Conservation (phyloP, 495 filamentous ascomycete genomes). For the Lindgomyces ingoldianus region DNA sequence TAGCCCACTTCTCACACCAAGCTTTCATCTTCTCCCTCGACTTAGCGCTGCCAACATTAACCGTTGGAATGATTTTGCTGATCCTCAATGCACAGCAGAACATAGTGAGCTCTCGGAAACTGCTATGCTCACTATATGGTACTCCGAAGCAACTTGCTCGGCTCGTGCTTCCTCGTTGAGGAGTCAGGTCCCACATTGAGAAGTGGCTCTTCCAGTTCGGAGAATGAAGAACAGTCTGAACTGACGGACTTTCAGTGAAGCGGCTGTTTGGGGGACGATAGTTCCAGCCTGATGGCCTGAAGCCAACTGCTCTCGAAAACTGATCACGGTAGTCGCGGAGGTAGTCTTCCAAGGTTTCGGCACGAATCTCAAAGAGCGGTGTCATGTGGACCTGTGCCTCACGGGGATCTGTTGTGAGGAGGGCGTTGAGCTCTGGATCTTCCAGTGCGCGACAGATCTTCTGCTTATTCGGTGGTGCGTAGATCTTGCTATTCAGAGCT, state of each 20-base stretch:
- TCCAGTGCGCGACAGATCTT: conserved; percentile 81
- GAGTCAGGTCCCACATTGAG: conserved; percentile 62
- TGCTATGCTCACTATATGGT: conserved; percentile 93
- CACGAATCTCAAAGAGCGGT: conserved; percentile 83
- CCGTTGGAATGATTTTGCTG: conserved; percentile 86
- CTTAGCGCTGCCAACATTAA: conserved; percentile 78
- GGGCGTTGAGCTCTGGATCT: conserved; percentile 73
- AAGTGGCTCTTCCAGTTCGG: conserved; percentile 73
- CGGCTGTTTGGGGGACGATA: conserved; percentile 71
- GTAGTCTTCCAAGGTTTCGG: conserved; percentile 86
- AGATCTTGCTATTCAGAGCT: conserved; percentile 88
- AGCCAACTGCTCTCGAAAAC: conserved; percentile 86
- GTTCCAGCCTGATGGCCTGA: conserved; percentile 89
- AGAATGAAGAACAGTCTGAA: conserved; percentile 70
- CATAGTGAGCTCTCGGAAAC: conserved; percentile 89
- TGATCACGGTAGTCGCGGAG: conserved; percentile 71
- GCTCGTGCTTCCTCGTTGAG: conserved; percentile 75
- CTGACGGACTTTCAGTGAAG: conserved; percentile 62
- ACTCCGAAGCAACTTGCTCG: conserved; percentile 84
- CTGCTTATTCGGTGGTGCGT: conserved; percentile 77
- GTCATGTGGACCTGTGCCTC: conserved; percentile 98
- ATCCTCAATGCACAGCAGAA: conserved; percentile 87
- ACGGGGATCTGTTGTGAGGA: conserved; percentile 74
- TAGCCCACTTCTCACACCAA: conserved; percentile 86
- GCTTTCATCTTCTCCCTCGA: conserved; percentile 79